Evolutionary conservation across 805 yeast species (phyloP).

Genomic region (Kuraishia floccosa): DNA sequence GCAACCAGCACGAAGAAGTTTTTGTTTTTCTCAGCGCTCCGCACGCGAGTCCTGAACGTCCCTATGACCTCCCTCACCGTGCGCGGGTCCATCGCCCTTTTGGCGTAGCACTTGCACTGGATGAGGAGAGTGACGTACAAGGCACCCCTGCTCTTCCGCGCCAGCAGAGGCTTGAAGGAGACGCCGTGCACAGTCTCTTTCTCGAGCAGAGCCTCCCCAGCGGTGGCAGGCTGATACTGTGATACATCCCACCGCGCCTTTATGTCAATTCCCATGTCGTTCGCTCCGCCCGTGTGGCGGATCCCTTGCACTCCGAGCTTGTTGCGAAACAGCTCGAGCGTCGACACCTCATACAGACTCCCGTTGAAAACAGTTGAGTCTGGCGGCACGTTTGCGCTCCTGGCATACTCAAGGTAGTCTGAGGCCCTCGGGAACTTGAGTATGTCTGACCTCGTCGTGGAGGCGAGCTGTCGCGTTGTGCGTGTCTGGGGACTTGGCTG

Average conservation of each 20-base stretch:
- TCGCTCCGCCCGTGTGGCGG: conserved; percentile 39
- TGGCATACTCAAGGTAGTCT: conserved; percentile 21
- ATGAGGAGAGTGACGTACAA: conserved; percentile 30
- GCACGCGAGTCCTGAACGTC: conserved; percentile 28
- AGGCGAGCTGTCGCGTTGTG: not conserved
- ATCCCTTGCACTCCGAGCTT: conserved; percentile 25
- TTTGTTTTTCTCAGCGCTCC: conserved; percentile 7
- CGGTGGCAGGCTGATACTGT: conserved; percentile 7
- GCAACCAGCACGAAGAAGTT: conserved; percentile 31
- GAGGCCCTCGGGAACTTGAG: conserved; percentile 16
- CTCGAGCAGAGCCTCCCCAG: conserved; percentile 1
- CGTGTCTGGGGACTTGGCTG: not conserved
- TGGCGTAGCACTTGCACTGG: conserved; percentile 42
- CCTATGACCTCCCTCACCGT: conserved; percentile 44
- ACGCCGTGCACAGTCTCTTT: conserved; percentile 13
- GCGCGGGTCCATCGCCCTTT: conserved; percentile 29
- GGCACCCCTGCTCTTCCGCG: conserved; percentile 6
- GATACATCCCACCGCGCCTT: conserved; percentile 38
- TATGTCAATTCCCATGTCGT: conserved; percentile 47
- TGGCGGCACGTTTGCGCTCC: conserved; percentile 24
- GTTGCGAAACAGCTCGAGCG: conserved; percentile 24
- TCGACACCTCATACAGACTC: conserved; percentile 39
- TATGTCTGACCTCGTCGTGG: not conserved
- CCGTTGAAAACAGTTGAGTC: conserved; percentile 41
- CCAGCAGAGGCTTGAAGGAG: conserved; percentile 13